Evolutionary conservation across 148 eudicot species (phyloP), one percentile per base, ranked within the genome.

Genomic region (Chenopodium berlandieri): DNA sequence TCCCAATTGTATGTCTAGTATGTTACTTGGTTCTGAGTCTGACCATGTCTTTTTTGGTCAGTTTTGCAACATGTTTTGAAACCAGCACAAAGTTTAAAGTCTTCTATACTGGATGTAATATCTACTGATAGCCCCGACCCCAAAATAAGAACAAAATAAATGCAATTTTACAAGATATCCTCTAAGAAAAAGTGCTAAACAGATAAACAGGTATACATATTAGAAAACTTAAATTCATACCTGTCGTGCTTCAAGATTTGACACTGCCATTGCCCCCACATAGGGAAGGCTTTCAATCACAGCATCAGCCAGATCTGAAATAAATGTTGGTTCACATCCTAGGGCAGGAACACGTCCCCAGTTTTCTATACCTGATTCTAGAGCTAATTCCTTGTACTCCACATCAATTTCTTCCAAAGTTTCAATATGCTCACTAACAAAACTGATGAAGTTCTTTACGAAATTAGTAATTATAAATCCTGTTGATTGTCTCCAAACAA

Each of bases 271-370:
- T 64, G 94, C 98, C 80, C 97, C 98, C n/a, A 95, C 98, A 86
- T 95, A 93, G 14, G 97, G 99, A 71, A 95, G 97, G 85, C 97
- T 93, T 92, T 95, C 99, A 73, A 95, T 92, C n/a, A 95, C 99
- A 10, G 99, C 99, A 88, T 93, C 99, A 62, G 99, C 99, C 87
- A 95, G 82, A 86, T 95, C 99, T 68, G 90, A 71, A 71, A 95
- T 95, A 84, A 95, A 95, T 40, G 97, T 86, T 13, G 97, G 94
- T 75, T 93, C 94, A 83, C 97, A 92, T 77, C 97, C 94, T 16
- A 95, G 89, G 44, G 97, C 97, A 79, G 99, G 99, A 75, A 93
- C 99, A 30, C 99, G 96, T 44, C 99, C 97, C 99, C 99, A 95
- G 74, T 95, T 89, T 83, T 91, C 81, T 83, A 95, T 90, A 30